Base-by-base conservation (phyloP, 495 filamentous ascomycete species). In the Penicillium pancosmium region DNA sequence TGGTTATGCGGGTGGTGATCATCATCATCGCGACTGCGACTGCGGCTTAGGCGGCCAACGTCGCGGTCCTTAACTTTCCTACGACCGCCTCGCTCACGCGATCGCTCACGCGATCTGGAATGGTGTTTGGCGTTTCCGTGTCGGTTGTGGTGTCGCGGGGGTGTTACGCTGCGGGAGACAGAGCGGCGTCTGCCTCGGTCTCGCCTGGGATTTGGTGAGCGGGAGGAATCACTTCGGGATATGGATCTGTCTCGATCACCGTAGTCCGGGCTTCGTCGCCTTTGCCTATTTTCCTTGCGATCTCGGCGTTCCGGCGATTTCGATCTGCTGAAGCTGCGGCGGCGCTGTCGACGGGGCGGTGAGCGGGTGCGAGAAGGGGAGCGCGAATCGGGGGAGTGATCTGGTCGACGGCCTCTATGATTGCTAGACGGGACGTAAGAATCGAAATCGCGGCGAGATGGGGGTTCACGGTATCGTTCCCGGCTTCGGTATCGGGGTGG, bases 201-300 rank as follows among this genome's bases (percentile, higher is more conserved):
- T 80, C 80, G 70, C 83, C 85, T 86, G 74, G 79, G 76, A 67
- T 78, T 80, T 76, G 72, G 86, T 85, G 86, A 88, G 84, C 82
- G 80, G 54, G 81, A 81, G 69, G 78, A 79, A 61, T 76, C 69
- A 78, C 69, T 78, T 70, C 72, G 73, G 71, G 73, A 65, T 60
- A 57, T 71, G 68, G 80, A 80, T 78, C 80, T 73, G 66, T 73
- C 67, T 75, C 80, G 78, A 75, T 80, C 80, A 81, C 79, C 76
- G 65, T 79, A 73, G 68, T 74, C 68, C 65, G 73, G 68, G 65
- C 62, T 77, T 62, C 73, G 78, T 62, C 73, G 70, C 52, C 70
- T 70, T 40, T 68, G 70, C 50, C 70, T 70, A 38, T 68, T 58
- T 66, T 69, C 75, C 56, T 67, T 71, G 60, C 71, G 61, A 36